These are phyloP conservation scores for Corylus avellana DNA, from an alignment of 306 rosid species.

Conservation along the genomic window DNA sequence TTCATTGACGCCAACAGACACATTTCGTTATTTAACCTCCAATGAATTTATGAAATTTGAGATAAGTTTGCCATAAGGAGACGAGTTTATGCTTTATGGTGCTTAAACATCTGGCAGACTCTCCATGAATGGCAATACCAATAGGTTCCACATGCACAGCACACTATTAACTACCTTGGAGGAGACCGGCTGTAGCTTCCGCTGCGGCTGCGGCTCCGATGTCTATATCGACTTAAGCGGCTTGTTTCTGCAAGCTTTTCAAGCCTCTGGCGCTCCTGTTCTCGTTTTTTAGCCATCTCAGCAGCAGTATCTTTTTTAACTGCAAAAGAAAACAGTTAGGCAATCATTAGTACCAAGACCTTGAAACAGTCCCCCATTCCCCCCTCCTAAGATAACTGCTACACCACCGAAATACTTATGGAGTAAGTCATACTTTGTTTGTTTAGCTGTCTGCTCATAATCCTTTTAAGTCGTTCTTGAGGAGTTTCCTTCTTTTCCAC, in stretches of 20 bases:
- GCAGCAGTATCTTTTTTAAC: constrained; percentile 97
- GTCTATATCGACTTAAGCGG: constrained; percentile 74
- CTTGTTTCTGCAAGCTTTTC: constrained; percentile 97
- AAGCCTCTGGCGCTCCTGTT: constrained; percentile 89
- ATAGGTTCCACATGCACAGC: neutral
- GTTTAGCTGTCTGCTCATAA: constrained; percentile 92
- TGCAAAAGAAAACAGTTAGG: constrained; percentile 38
- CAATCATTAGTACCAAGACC: neutral
- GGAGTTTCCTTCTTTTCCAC: constrained; percentile 99
- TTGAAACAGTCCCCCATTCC: neutral
- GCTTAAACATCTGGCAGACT: neutral
- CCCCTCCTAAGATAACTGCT: constrained; percentile 16
- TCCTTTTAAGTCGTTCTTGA: constrained; percentile 97
- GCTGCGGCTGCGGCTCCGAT: constrained; percentile 44
- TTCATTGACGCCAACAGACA: neutral
- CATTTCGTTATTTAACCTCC: neutral
- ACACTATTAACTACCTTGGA: constrained; percentile 50
- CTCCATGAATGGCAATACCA: neutral
- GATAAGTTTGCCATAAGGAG: neutral
- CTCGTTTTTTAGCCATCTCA: constrained; percentile 84
- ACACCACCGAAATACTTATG: constrained; percentile 24
- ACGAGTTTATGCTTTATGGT: neutral
- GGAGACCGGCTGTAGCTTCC: constrained; percentile 89
- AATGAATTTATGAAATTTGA: neutral
- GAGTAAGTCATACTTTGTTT: constrained; percentile 70